phyloP scores from a whole-genome alignment of 129 eudicot genomes.

The Centaurea solstitialis region DNA sequence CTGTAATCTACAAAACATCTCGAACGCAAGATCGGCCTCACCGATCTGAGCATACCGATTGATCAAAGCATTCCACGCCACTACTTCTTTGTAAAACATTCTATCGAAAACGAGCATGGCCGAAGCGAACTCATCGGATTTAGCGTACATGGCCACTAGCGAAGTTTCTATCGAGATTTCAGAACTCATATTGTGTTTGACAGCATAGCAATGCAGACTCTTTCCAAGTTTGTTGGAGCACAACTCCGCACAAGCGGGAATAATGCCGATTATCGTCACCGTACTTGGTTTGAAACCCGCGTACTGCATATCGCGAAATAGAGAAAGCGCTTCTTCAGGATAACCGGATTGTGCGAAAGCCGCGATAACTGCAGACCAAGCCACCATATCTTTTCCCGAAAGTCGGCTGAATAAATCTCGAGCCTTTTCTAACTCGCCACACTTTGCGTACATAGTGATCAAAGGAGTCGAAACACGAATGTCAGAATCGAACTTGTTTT shows the following conservation, averaged over 20 bases:
- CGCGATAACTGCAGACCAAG: constrained; percentile 77
- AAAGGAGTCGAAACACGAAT: constrained; percentile 58
- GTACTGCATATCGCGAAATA: constrained; percentile 59
- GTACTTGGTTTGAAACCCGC: constrained; percentile 51
- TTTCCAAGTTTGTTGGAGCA: constrained; percentile 46
- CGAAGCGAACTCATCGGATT: constrained; percentile 36
- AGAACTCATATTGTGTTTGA: constrained; percentile 41
- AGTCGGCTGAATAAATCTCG: constrained; percentile 42
- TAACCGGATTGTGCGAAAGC: constrained; percentile 61
- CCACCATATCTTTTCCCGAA: constrained; percentile 61
- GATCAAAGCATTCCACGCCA: constrained; percentile 70
- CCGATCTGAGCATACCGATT: constrained; percentile 60
- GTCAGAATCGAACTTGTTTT: constrained; percentile 49
- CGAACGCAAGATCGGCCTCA: constrained; percentile 39
- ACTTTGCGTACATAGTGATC: constrained; percentile 66
- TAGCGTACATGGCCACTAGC: constrained; percentile 75
- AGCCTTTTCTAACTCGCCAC: constrained; percentile 58
- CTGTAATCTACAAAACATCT: constrained; percentile 38
- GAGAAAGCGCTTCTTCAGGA: constrained; percentile 49
- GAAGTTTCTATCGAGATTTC: constrained; percentile 49
- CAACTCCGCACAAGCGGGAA: constrained; percentile 68
- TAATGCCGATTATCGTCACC: constrained; percentile 56
- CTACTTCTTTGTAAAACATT: constrained; percentile 52
- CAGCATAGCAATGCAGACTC: constrained; percentile 60
- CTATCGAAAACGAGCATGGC: constrained; percentile 48